Percentiles rank a stretch among this genome's conserved stretches.
Evolutionary conservation across 805 yeast species (phyloP).

Genomic region (Candida suzukii): DNA sequence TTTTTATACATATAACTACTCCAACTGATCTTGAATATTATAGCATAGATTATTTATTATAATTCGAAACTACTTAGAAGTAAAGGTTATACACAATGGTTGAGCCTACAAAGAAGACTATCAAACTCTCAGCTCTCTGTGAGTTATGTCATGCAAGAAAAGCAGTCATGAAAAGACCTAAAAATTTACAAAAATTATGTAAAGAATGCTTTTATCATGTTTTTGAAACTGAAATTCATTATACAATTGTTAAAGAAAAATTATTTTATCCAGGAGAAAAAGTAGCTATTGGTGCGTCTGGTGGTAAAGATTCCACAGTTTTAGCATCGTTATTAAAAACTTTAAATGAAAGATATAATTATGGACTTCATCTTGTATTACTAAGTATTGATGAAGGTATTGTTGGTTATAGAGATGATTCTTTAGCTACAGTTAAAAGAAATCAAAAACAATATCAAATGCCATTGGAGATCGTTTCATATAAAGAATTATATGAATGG

Average conservation of each 20-base stretch:
- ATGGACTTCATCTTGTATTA: constrained; percentile 78
- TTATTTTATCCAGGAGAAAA: constrained; percentile 76
- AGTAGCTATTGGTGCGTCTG: constrained; percentile 97
- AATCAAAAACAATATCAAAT: constrained; percentile 64
- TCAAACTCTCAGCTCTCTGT: constrained; percentile 48
- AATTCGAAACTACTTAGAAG: not conserved
- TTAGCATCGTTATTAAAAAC: constrained; percentile 82
- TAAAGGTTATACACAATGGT: not conserved
- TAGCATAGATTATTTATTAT: not conserved
- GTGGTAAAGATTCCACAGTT: constrained; percentile 97
- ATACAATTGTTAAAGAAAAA: constrained; percentile 66
- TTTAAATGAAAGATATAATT: constrained; percentile 79
- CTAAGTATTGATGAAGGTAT: constrained; percentile 95
- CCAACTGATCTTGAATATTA: too few relatives aligned
- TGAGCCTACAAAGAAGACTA: constrained; percentile 11
- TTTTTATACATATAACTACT: too few relatives aligned
- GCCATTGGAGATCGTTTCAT: constrained; percentile 50
- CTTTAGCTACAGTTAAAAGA: constrained; percentile 92
- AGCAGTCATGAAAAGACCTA: constrained; percentile 88
- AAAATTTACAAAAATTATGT: constrained; percentile 83
- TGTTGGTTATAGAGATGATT: constrained; percentile 94
- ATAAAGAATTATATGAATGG: constrained; percentile 90
- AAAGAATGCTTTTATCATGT: constrained; percentile 84
- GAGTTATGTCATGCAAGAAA: constrained; percentile 78
- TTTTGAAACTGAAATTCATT: constrained; percentile 93